Conservation (phyloP, 805 yeast species). For the Tetrapisispora pingtungensis region DNA sequence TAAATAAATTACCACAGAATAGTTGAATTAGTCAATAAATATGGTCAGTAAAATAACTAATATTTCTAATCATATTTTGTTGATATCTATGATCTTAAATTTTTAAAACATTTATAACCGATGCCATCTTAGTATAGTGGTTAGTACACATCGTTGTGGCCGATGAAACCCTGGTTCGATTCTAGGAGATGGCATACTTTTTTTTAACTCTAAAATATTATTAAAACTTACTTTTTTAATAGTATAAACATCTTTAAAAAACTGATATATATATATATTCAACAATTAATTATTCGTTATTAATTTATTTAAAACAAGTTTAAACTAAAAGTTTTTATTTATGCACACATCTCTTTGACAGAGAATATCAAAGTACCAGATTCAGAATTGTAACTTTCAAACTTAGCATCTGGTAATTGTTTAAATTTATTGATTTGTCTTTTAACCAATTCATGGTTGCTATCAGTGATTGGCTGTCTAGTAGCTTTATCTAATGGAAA, state of each 20-base stretch:
- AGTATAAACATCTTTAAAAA: too few relatives aligned
- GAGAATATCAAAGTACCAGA: constrained; percentile 65
- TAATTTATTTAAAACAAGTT: not conserved
- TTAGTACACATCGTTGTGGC: constrained; percentile 33
- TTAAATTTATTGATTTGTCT: constrained; percentile 62
- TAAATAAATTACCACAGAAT: too few relatives aligned
- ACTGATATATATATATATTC: too few relatives aligned
- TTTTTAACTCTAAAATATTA: too few relatives aligned
- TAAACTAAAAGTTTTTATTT: not conserved
- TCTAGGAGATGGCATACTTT: constrained; percentile 32
- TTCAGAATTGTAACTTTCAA: constrained; percentile 66
- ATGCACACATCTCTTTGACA: constrained; percentile 19
- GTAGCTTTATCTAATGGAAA: constrained; percentile 71
- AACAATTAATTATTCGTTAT: not conserved
- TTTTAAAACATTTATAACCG: too few relatives aligned
- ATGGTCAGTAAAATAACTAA: too few relatives aligned
- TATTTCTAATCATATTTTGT: too few relatives aligned
- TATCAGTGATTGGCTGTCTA: constrained; percentile 64
- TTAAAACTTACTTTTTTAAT: too few relatives aligned
- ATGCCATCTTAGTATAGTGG: constrained; percentile 32
- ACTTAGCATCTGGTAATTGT: constrained; percentile 42
- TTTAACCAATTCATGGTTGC: constrained; percentile 58
- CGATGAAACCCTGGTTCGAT: constrained; percentile 32
- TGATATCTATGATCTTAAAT: too few relatives aligned
- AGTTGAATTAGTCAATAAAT: too few relatives aligned